Evolutionary conservation across 2,329 filamentous ascomycete genomes (phyloP).

Genomic region (Cladosporium phlei): DNA sequence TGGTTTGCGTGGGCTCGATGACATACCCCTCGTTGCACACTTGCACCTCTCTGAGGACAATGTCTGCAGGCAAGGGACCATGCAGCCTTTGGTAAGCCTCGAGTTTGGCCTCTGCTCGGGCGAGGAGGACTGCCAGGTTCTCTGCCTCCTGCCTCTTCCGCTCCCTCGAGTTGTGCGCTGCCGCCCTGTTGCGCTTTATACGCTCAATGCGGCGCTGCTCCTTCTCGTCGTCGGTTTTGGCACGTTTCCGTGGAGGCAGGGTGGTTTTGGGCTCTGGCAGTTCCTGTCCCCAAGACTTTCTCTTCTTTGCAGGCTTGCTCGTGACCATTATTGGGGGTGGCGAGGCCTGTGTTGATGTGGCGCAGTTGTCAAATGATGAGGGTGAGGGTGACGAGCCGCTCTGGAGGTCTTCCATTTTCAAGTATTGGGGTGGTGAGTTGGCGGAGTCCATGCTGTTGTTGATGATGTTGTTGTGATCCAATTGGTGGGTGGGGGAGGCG

Average conservation of each 20-base stretch:
- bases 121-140: conserved; percentile 57
- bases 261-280: conserved; percentile 95
- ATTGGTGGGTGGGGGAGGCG: conserved; percentile 5
- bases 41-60: conserved; percentile 31
- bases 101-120: conserved; percentile 29
- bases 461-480: too few species aligned
- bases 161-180: conserved; percentile 93
- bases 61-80: conserved; percentile 28
- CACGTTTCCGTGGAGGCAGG: conserved; percentile 89
- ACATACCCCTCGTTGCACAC: conserved; percentile 24
- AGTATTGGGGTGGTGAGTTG: conserved; percentile 14
- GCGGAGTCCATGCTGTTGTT: conserved; percentile 4
- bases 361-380: conserved; percentile 8
- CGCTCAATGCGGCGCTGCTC: conserved; percentile 96
- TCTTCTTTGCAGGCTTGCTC: conserved; percentile 32
- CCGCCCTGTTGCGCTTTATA: conserved; percentile 90
- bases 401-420: conserved; percentile 26
- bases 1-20: neutral
- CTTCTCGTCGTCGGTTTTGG: conserved; percentile 98
- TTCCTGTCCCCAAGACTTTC: conserved; percentile 98
- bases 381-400: conserved; percentile 19
- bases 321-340: conserved; percentile 29
- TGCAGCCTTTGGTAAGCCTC: conserved; percentile 29
- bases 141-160: conserved; percentile 89
- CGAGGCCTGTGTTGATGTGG: conserved; percentile 16